phyloP scores from a whole-genome alignment of 768 basidiomycete species.

The Neoboletus brunneissimus region DNA sequence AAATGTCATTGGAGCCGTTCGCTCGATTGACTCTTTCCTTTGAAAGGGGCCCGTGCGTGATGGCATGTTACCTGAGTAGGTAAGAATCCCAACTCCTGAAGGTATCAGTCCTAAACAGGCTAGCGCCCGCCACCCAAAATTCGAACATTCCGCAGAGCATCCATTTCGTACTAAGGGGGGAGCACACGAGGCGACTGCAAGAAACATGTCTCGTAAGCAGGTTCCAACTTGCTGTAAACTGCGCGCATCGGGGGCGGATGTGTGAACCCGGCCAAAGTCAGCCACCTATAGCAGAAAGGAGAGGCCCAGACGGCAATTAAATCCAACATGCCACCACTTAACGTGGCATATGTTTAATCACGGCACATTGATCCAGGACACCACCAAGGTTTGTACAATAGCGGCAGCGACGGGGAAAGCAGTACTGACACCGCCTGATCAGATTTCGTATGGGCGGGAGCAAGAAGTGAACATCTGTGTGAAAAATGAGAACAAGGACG shows the following conservation, averaged over 20 bases:
- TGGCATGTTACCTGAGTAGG: not conserved
- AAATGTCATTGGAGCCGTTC: constrained; percentile 7
- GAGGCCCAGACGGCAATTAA: not conserved
- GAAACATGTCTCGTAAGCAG: not conserved
- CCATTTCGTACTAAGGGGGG: not conserved
- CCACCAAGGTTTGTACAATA: not conserved
- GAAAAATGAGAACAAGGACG: not conserved
- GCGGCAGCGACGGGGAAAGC: not conserved
- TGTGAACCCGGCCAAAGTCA: not conserved
- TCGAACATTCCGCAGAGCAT: not conserved
- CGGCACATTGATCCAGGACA: not conserved
- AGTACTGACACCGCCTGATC: not conserved
- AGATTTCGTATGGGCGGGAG: not conserved
- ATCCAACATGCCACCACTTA: not conserved
- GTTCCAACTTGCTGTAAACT: constrained; percentile 22
- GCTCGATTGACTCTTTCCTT: constrained; percentile 17
- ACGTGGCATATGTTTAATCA: not conserved
- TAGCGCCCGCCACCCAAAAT: constrained; percentile 7
- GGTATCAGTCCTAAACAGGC: not conserved
- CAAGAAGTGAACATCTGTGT: not conserved
- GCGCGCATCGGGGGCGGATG: not conserved
- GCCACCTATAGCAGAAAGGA: not conserved
- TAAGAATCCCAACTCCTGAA: not conserved
- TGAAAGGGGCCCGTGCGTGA: not conserved
- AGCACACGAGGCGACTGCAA: constrained; percentile 1